Evolutionary conservation across 169 alveolate species (phyloP).

Genomic region (Eimeria praecox): DNA sequence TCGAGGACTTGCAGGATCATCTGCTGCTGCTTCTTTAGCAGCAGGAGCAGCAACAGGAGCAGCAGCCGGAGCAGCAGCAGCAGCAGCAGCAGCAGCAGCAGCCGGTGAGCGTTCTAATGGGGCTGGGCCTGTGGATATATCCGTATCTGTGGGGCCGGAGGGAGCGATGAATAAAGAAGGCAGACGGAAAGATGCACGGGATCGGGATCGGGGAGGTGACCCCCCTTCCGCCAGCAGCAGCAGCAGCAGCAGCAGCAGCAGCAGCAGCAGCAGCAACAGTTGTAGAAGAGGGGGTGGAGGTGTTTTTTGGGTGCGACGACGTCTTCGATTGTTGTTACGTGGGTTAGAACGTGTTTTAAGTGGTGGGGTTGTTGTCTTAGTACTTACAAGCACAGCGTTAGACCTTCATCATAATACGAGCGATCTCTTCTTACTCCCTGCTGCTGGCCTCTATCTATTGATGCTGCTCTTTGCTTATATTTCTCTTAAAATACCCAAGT

Average conservation of each 20-base stretch:
- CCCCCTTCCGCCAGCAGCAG: background rate
- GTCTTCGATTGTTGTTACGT: background rate
- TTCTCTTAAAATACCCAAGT: background rate
- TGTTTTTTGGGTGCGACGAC: background rate
- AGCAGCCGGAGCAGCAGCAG: constrained; percentile 56
- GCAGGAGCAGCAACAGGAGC: constrained; percentile 12
- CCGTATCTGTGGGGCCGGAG: background rate
- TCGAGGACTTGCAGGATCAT: too few species aligned
- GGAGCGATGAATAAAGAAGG: background rate
- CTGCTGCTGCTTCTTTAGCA: background rate
- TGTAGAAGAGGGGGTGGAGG: background rate
- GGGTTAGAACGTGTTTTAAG: background rate
- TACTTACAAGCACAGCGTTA: background rate
- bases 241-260: background rate
- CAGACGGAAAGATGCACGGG: background rate
- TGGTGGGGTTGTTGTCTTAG: background rate
- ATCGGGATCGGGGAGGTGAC: background rate
- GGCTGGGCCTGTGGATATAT: background rate
- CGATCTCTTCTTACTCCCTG: background rate
- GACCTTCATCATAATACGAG: background rate
- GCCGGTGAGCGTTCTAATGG: background rate
- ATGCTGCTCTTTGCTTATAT: background rate
- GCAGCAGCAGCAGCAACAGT: background rate
- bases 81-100: too few species aligned
- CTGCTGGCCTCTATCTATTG: background rate